Evolutionary conservation across 352 stramenopile species (phyloP), one percentile per base, ranked within the genome.

Genomic region (Pythium catenulatum): DNA sequence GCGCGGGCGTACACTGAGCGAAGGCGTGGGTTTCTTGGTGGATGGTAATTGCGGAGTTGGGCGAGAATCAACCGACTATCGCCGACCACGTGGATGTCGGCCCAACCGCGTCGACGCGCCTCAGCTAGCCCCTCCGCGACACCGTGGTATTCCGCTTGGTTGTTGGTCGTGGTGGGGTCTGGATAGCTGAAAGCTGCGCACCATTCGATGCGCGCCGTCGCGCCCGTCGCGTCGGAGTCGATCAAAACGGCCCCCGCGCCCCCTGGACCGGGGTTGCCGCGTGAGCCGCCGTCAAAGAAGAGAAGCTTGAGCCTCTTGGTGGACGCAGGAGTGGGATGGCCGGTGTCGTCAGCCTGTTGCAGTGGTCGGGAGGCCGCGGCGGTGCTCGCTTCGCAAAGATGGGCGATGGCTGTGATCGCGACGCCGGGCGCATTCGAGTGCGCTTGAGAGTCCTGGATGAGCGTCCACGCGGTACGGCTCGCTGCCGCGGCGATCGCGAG

Each of bases 101-200:
- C 15, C 34, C 41, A 68, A 2, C 46, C 6, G 32, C 39, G n/a
- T 0, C 34, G n/a, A 4, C 7, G 7, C 0, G 79, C 69, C 8
- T 25, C 58, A 4, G 45, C 30, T 2, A 86, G 48, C 2, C 79
- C 58, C 21, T 30, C 39, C 15, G 58, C 76, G 4, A 54, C 41
- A 1, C 68, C 79, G 6, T 50, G 68, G 27, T 86, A 86, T 37
- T 81, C 79, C 14, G 79, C 69, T 3, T 23, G 58, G 37, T 86
- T 80, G 59, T 86, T 86, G n/a, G 78, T 86, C 46, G 43, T 86
- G 54, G 52, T 32, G 1, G 13, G 6, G n/a, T 37, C 23, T 2
- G 1, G 36, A 27, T 77, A 83, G 27, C 58, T 41, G 61, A 83
- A 77, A 48, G 58, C 61, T 5, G 76, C 76, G 46, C 56, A 48